Base-by-base conservation (phyloP, 2,329 filamentous ascomycete species). In the Neofusicoccum ribis region DNA sequence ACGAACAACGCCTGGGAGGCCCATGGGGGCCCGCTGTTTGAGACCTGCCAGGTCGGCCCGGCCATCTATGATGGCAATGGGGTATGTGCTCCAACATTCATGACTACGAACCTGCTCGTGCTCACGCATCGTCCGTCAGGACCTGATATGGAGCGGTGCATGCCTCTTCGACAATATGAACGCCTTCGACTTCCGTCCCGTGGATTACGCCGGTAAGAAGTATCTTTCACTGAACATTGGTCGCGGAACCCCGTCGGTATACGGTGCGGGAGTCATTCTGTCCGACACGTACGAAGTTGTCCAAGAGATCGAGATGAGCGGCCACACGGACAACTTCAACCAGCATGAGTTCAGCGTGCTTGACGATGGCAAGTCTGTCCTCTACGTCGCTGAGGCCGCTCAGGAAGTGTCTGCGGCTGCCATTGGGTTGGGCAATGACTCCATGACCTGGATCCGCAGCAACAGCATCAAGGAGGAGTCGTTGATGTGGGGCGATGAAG, bases 321-420 rank as follows among this genome's bases (percentile, higher is more conserved):
- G 69, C 70, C 47, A 74, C 49, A 75, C 77, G 51, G 74, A 77
- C 23, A 78, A 77, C 17, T 79, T 77, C 70, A 82, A 85, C 69
- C 83, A 84, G 81, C 83, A 85, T 69, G 83, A 85, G 67, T 84
- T 84, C 69, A 77, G 73, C 65, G 75, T 81, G 39, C 79, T 83
- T 54, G 77, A 80, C 31, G 75, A 79, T 58, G 82, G 82, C 39
- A 75, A 71, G 2, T 77, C 74, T 20, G 77, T 70, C 6, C 69
- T 79, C 12, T 71, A 82, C 52, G 77, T 76, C 0, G 72, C 78
- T n/a, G 80, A 82, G 52, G 71, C 78, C 12, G 5, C 39, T 8
- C 23, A 46, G 7, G 20, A 46, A 11, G 50, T 61, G 31, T 31
- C 58, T 14, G 63, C 20, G 1, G 54, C 46, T 5, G 27, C 11